These are phyloP conservation scores for Fusarium hainanense DNA, from an alignment of 2,329 filamentous ascomycete genomes.

Conservation along the genomic window DNA sequence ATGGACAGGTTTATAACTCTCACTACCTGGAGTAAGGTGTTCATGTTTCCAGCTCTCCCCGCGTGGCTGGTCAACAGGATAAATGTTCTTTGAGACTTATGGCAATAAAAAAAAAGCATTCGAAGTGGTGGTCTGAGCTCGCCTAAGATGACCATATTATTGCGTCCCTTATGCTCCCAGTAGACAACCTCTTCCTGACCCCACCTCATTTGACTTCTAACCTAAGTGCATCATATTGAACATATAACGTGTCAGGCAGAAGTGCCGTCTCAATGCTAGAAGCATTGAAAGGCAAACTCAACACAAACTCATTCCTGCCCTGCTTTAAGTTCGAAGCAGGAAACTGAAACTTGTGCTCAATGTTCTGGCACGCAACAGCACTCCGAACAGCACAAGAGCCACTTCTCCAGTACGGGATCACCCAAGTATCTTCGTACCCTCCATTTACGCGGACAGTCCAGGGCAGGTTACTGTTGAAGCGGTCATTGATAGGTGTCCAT, in stretches of 20 bases:
- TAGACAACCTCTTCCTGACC: background rate
- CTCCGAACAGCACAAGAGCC: conserved; percentile 68
- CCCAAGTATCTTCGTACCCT: conserved; percentile 59
- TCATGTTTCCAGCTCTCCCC: no score
- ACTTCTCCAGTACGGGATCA: conserved; percentile 59
- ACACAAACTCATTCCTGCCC: conserved; percentile 64
- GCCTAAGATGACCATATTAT: no score
- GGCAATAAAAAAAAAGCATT: no score
- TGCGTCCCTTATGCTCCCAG: no score
- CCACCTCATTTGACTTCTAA: conserved; percentile 58
- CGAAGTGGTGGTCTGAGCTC: no score
- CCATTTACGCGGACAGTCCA: conserved; percentile 52
- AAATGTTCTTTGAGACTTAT: no score
- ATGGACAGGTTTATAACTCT: no score
- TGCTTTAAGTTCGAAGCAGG: conserved; percentile 56
- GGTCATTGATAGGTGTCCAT: conserved; percentile 26
- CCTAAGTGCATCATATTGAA: conserved; percentile 72
- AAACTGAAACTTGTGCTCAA: conserved; percentile 68
- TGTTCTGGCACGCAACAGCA: conserved; percentile 68
- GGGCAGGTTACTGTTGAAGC: conserved; percentile 20
- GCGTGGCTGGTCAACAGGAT: no score
- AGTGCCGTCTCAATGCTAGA: conserved; percentile 68
- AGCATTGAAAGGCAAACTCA: conserved; percentile 68
- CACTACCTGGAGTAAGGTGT: no score
- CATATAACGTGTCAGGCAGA: conserved; percentile 64